Evolutionary conservation across 148 eudicot genomes (phyloP).

Genomic region (Gaultheria prostrata): DNA sequence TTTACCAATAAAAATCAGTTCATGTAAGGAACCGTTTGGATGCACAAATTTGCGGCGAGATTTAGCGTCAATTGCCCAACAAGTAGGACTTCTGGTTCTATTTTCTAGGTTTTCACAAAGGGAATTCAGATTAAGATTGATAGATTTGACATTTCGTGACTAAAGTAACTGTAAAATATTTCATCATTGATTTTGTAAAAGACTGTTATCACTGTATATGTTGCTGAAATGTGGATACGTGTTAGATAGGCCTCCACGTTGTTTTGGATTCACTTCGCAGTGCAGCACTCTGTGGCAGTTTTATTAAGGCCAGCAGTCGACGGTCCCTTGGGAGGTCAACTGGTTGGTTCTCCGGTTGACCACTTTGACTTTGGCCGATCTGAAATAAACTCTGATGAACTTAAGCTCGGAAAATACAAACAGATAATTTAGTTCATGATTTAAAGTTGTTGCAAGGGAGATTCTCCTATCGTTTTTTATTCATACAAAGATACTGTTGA

Average conservation of each 20-base stretch:
- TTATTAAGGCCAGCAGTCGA: neutral
- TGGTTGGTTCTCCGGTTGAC: neutral
- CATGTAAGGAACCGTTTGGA: neutral
- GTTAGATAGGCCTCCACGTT: neutral
- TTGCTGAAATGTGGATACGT: neutral
- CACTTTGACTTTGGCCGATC: neutral
- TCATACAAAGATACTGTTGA: too few relatives aligned
- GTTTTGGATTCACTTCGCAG: neutral
- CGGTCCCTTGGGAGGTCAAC: neutral
- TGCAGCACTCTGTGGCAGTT: neutral
- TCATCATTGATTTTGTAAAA: neutral
- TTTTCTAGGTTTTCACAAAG: neutral
- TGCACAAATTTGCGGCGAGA: neutral
- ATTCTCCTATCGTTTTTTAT: too few relatives aligned
- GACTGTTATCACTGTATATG: neutral
- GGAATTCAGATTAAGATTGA: neutral
- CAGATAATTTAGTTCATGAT: too few relatives aligned
- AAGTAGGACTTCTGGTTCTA: neutral
- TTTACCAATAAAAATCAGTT: conserved; percentile 2
- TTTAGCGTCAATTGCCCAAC: neutral
- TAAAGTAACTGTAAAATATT: neutral
- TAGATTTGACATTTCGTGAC: neutral
- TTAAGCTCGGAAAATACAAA: neutral
- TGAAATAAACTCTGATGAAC: neutral
- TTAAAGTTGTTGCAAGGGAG: too few relatives aligned